Percentiles rank a stretch among this genome's conserved stretches.
Conservation (phyloP, 768 basidiomycete genomes). For the Macrolepiota dolichaula region DNA sequence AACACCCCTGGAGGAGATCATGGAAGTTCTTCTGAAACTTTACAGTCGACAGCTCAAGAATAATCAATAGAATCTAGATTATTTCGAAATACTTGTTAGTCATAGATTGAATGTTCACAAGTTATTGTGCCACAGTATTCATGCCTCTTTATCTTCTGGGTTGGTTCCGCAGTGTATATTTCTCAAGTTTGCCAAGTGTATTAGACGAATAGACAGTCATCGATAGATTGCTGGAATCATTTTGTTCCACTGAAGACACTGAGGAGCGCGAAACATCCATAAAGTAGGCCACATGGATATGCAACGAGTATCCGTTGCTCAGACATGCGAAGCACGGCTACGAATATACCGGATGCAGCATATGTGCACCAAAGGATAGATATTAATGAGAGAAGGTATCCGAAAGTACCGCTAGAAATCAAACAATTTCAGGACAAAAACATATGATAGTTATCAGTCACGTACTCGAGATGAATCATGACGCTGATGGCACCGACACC, state of each 20-base stretch:
- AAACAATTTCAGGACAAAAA: conserved; percentile 13
- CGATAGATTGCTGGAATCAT: background rate
- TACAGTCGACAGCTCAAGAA: conserved; percentile 68
- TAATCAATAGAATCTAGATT: conserved; percentile 14
- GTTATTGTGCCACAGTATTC: conserved; percentile 5
- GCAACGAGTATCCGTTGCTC: conserved; percentile 94
- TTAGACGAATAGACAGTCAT: background rate
- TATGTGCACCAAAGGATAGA: conserved; percentile 97
- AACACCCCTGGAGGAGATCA: conserved; percentile 78
- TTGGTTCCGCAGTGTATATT: background rate
- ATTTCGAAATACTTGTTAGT: background rate
- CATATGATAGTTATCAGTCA: conserved; percentile 17
- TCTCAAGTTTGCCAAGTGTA: background rate
- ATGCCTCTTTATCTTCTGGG: conserved; percentile 7
- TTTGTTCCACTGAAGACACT: conserved; percentile 76
- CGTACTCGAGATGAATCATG: conserved; percentile 83
- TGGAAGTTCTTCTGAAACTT: conserved; percentile 71
- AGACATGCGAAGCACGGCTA: conserved; percentile 92
- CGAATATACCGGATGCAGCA: conserved; percentile 93
- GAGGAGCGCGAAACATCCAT: conserved; percentile 90
- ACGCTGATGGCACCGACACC: conserved; percentile 89
- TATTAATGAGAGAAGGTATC: conserved; percentile 77
- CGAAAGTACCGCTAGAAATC: conserved; percentile 65
- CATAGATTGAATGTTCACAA: background rate
- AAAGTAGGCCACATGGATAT: conserved; percentile 92